These are phyloP conservation scores for Carex pumila DNA, from an alignment of 176 grass and related monocot species.

Conservation along the genomic window DNA sequence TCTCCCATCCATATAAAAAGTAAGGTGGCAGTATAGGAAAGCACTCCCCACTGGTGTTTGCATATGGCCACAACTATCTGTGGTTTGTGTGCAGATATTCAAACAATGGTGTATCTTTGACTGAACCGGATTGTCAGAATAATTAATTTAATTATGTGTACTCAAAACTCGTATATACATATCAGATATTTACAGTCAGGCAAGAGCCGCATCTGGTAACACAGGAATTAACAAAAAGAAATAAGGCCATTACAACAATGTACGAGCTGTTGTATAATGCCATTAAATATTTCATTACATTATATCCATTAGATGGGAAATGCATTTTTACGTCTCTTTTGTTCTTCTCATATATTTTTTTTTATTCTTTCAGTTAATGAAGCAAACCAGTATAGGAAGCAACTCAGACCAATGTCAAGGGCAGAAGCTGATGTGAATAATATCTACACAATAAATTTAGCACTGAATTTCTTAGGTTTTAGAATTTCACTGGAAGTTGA, in stretches of 20 bases:
- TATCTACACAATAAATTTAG: conserved; percentile 11
- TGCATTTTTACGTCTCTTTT: neutral
- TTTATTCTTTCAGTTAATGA: conserved; percentile 18
- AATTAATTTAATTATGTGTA: neutral
- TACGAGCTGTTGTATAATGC: neutral
- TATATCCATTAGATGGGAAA: conserved; percentile 1
- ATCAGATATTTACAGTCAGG: neutral
- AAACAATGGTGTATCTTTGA: neutral
- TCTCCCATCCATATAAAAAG: neutral
- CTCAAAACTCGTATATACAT: neutral
- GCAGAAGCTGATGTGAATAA: conserved; percentile 18
- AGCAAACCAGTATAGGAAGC: conserved; percentile 16
- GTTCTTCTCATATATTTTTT: neutral
- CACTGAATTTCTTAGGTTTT: conserved; percentile 4
- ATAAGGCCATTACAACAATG: neutral
- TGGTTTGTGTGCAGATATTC: no score
- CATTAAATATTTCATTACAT: neutral
- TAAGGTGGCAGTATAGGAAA: neutral
- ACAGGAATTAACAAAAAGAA: neutral
- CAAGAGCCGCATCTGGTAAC: neutral
- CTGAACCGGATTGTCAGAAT: neutral
- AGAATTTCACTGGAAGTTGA: conserved; percentile 6
- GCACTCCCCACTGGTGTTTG: neutral
- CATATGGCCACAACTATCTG: neutral
- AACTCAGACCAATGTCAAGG: conserved; percentile 10